These are phyloP conservation scores for Trichocomaceae sp. DNA, from an alignment of 2,329 filamentous ascomycete genomes.

Conservation along the genomic window DNA sequence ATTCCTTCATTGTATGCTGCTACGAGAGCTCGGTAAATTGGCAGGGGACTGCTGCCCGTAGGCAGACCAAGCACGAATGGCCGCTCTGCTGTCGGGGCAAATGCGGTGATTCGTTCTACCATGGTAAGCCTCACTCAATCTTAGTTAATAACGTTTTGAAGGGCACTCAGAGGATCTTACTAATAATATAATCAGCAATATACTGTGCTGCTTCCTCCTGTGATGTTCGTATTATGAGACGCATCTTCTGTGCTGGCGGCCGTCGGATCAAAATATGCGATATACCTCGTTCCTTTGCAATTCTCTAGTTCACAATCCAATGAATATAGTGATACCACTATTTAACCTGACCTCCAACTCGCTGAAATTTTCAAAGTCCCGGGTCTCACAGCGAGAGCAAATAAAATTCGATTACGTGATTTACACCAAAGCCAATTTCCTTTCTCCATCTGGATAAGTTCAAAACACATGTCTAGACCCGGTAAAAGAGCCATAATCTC, in stretches of 20 bases:
- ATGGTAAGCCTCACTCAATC: slow-evolving; percentile 1
- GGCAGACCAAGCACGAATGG: slow-evolving; percentile 71
- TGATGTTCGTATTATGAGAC: slow-evolving; percentile 6
- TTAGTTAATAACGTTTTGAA: not conserved
- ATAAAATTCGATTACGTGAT: not conserved
- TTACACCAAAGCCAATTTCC: not conserved
- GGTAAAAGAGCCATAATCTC: not conserved
- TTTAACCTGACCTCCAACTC: not conserved
- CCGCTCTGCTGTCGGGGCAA: slow-evolving; percentile 9
- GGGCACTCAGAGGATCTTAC: not conserved
- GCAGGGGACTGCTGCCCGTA: slow-evolving; percentile 45
- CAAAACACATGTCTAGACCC: not conserved
- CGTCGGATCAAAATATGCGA: slow-evolving; percentile 22
- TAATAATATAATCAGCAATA: slow-evolving; percentile 11
- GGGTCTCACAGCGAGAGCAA: not conserved
- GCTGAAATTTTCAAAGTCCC: not conserved
- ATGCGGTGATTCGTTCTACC: slow-evolving; percentile 10
- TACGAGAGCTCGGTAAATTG: slow-evolving; percentile 54
- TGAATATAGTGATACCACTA: not conserved
- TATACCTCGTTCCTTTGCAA: not conserved
- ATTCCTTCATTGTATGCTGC: slow-evolving; percentile 55
- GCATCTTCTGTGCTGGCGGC: slow-evolving; percentile 18
- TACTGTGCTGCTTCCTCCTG: slow-evolving; percentile 9
- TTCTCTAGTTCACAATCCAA: not conserved
- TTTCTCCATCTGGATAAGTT: not conserved